phyloP scores from a whole-genome alignment of 768 basidiomycete species.

The Cubamyces sp. region DNA sequence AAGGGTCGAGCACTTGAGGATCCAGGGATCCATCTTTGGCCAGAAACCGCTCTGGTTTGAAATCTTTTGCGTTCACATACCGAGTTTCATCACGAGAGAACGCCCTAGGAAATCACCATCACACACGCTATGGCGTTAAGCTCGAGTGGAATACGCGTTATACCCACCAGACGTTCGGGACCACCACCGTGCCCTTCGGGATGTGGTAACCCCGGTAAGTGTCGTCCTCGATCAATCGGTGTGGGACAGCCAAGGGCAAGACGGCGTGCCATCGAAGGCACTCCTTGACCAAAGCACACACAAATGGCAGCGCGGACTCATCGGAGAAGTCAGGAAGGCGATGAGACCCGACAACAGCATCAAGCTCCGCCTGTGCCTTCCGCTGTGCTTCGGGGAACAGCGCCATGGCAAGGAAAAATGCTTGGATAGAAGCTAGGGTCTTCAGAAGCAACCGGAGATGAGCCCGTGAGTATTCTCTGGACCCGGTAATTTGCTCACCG shows the following conservation, averaged over 20 bases:
- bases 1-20: conserved; percentile 16
- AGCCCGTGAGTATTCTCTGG: too few species aligned
- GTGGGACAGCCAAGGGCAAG: conserved; percentile 24
- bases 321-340: conserved; percentile 23
- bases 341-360: conserved; percentile 22
- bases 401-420: conserved; percentile 33
- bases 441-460: conserved; percentile 2
- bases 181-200: conserved; percentile 33
- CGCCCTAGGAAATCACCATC: conserved; percentile 31
- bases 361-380: conserved; percentile 35
- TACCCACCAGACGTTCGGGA: conserved; percentile 28
- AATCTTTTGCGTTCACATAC: conserved; percentile 40
- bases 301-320: conserved; percentile 25
- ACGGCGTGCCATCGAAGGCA: conserved; percentile 28
- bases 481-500: neutral
- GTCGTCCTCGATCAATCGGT: conserved; percentile 30
- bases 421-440: conserved; percentile 28
- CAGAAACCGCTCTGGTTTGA: conserved; percentile 43
- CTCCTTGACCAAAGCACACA: conserved; percentile 31
- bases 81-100: conserved; percentile 39
- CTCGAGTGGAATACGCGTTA: too few species aligned
- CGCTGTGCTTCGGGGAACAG: conserved; percentile 33
- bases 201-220: conserved; percentile 35
- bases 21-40: conserved; percentile 5
- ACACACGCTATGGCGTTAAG: too few species aligned